Base-by-base conservation (phyloP, 1,284 basidiomycete genomes). In the Moniliophthora roreri region DNA sequence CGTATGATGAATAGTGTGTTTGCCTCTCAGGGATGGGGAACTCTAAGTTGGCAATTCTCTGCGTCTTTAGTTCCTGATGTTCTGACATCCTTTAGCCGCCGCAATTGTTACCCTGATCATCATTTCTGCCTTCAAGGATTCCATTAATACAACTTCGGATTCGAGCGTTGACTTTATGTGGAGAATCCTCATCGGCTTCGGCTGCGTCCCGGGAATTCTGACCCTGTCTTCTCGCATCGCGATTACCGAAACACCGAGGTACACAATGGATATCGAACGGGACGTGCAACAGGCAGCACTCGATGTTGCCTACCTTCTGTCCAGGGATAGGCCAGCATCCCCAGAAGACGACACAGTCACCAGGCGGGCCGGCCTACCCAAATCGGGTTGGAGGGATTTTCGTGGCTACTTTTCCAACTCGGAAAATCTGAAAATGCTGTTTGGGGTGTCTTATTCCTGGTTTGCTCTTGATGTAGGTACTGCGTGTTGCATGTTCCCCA, bases 221-320 rank as follows among this genome's bases (percentile, higher is more conserved):
- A 86, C 86, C 2, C 77, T 90, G 37, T 89, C 88, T 72, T 87
- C 86, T 78, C 87, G 88, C 58, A 76, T 91, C 15, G 87, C 85
- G 15, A 86, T 90, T 58, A 85, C 86, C 4, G 87, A 90, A 67
- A 88, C 87, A 0, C 82, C 90, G 32, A 88, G 91, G 60, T 95
- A 89, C 79, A 93, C 90, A 54, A 90, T 93, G 84, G 91, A 93
- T 72, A 82, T 93, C 60, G 89, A 93, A 72, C 84, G 89, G 56
- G 90, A 93, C 70, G 78, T 93, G 57, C 74, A 81, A 60, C 85
- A 87, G 64, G 89, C 89, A 9, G 62, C 81, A 9, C 40, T 38
- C 21, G 51, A 53, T 28, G 48, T 53, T 23, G 51, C 47, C 34
- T 35, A 26, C 21, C 36, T 89, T 64, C 68, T 91, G 48, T 73